phyloP scores from a whole-genome alignment of 2,329 filamentous ascomycete species.

The Aureobasidium sp. region DNA sequence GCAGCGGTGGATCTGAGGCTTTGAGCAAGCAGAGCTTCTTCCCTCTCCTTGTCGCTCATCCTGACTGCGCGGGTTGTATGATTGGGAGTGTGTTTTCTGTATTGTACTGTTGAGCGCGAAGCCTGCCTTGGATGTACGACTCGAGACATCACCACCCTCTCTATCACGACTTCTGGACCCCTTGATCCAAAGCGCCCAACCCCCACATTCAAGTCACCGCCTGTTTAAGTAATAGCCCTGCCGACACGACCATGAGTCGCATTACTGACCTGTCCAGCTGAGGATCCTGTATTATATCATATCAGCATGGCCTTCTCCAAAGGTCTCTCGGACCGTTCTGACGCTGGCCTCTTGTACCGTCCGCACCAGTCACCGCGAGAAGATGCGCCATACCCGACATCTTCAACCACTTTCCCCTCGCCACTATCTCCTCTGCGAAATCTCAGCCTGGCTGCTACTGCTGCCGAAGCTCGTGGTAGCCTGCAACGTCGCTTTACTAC shows the following conservation, averaged over 20 bases:
- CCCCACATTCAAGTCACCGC: slow-evolving; percentile 15
- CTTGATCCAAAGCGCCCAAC: slow-evolving; percentile 13
- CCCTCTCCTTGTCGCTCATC: slow-evolving; percentile 1
- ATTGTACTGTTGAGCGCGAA: slow-evolving; percentile 11
- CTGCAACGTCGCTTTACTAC: slow-evolving; percentile 91
- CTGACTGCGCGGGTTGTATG: slow-evolving; percentile 8
- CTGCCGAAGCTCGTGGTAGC: slow-evolving; percentile 65
- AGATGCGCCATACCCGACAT: slow-evolving; percentile 61
- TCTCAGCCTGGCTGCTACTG: slow-evolving; percentile 40
- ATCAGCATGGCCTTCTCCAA: slow-evolving; percentile 58
- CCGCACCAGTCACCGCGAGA: slow-evolving; percentile 70
- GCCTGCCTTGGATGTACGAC: slow-evolving; percentile 3
- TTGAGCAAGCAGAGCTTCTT: slow-evolving; percentile 8
- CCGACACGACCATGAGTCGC: slow-evolving; percentile 7
- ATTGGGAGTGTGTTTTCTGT: slow-evolving; percentile 8
- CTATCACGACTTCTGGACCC: slow-evolving; percentile 8
- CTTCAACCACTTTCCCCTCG: slow-evolving; percentile 55
- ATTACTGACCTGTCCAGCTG: not conserved
- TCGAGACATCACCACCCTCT: not conserved
- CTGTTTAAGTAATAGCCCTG: slow-evolving; percentile 13
- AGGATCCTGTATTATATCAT: not conserved
- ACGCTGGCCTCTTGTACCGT: slow-evolving; percentile 67
- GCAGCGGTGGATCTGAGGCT: not conserved
- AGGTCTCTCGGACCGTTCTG: slow-evolving; percentile 60
- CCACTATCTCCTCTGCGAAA: slow-evolving; percentile 45